Conservation (phyloP, 305 asterid species). For the Solanum aculeatissimum region DNA sequence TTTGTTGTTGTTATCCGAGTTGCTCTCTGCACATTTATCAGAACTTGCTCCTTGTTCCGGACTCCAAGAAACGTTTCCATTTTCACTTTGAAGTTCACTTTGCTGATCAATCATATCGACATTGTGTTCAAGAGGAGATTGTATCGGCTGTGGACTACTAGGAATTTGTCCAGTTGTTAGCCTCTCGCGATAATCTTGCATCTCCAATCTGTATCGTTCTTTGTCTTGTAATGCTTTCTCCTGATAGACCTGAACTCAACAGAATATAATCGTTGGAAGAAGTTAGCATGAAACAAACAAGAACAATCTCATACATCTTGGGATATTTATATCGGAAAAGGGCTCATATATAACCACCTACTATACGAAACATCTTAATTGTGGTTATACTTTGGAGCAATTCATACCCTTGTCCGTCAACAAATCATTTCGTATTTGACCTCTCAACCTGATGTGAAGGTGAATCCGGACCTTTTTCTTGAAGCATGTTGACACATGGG, state of each 20-base stretch:
- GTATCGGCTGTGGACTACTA: conserved; percentile 1
- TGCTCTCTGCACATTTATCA: conserved; percentile 17
- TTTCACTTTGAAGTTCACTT: conserved; percentile 10
- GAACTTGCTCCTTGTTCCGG: conserved; percentile 21
- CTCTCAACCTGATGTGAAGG: background rate
- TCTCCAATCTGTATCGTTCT: conserved; percentile 59
- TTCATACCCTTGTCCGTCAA: background rate
- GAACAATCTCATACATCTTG: background rate
- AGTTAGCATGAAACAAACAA: background rate
- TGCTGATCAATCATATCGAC: conserved; percentile 13
- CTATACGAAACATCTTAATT: background rate
- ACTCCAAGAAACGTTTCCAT: background rate
- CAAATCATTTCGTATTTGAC: background rate
- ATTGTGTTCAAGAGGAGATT: conserved; percentile 10
- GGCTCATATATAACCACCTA: background rate
- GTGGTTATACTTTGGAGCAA: background rate
- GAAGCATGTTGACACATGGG: background rate
- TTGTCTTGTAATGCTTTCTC: conserved; percentile 67
- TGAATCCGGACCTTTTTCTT: background rate
- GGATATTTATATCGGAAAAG: background rate
- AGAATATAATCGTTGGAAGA: background rate
- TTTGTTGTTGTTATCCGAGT: conserved; percentile 22
- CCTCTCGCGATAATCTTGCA: conserved; percentile 53
- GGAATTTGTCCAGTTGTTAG: conserved; percentile 22
- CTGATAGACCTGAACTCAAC: conserved; percentile 46